Evolutionary conservation across 176 grass and related monocot species (phyloP), one percentile per base, ranked within the genome.

Genomic region (Oryza meyeriana): DNA sequence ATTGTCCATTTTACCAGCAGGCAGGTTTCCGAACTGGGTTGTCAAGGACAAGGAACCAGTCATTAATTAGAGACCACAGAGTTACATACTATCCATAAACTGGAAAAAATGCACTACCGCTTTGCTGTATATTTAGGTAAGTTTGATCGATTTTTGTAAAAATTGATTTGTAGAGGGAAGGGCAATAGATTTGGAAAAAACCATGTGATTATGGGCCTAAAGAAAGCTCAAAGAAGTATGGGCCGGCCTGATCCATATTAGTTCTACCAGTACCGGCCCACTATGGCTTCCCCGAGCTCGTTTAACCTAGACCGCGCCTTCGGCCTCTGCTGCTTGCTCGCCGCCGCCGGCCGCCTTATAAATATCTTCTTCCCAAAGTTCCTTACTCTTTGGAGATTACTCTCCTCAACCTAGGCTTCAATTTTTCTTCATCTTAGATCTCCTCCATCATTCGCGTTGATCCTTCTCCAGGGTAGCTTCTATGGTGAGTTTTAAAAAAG

Each of bases 321-420:
- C 20, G 12, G n/a, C 22, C 65, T 32, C 27, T 14, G 10, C 33
- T 17, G 27, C 62, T 45, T 29, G 11, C 55, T 18, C 67, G 24
- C 79, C 66, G 86, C 67, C 75, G 75, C 59, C 55, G 10, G 67
- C 22, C 27, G 25, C 47, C 29, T 33, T 84, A 74, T 79, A 84
- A 84, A 73, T 24, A 4, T 8, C 3, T 26, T 12, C 13, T n/a
- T 11, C 28, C 26, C 27, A 22, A 35, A 28, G 6, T 0, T 42
- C 38, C 8, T 7, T 1, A 8, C 9, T 3, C 17, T 28, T 9
- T 20, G 16, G n/a, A 27, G 20, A 45, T 2, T 20, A 57, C 20
- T 57, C 6, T 10, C 77, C 28, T 72, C 39, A 39, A 29, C 4
- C 55, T 38, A 10, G 6, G 14, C 1, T 22, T 66, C 10, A 28